Evolutionary conservation across 2,329 filamentous ascomycete species (phyloP), one percentile per base, ranked within the genome.

Genomic region (Teratosphaeria nubilosa): DNA sequence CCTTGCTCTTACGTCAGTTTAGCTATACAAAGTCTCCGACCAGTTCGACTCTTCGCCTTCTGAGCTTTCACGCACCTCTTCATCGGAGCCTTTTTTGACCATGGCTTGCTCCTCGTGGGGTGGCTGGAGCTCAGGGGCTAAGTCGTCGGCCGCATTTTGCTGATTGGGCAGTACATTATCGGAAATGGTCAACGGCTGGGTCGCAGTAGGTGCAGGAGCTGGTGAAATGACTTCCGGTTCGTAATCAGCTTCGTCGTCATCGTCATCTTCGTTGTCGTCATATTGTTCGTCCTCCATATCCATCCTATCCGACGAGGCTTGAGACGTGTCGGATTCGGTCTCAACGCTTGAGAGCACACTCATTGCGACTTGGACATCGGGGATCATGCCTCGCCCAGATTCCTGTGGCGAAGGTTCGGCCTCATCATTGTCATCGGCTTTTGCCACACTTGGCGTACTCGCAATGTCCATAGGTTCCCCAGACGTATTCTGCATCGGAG

Each of bases 41-140:
- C 55, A 58, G 58, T 59, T 56, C 54, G 57, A 59, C 53, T 58
- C 58, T 50, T 32, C 51, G 22, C 34, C 53, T 34, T n/a, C 22
- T 34, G 37, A 55, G 22, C 53, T 16, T 34, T 52, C 34, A 60
- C 64, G 52, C 60, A 68, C 63, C 57, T 61, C 24, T 31, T 60
- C 41, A 48, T 48, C 41, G 20, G 41, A 48, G 41, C n/a, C 41
- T 48, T 22, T 24, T 10, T 53, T 5, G 20, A 55, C 20, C 7
- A 13, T 51, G 14, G 55, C 48, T 41, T 65, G 61, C 55, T 66
- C 61, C 20, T 64, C 62, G 34, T 59, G 51, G 7, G 59, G 57
- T 52, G 65, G 61, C 58, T 75, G 74, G 53, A 75, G 60, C 62
- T 76, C 73, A 32, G 70, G 70, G 52, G 72, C 75, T 60, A 76